Conservation (phyloP, 202 grass and related monocot genomes). For the Cymbopogon flexuosus region DNA sequence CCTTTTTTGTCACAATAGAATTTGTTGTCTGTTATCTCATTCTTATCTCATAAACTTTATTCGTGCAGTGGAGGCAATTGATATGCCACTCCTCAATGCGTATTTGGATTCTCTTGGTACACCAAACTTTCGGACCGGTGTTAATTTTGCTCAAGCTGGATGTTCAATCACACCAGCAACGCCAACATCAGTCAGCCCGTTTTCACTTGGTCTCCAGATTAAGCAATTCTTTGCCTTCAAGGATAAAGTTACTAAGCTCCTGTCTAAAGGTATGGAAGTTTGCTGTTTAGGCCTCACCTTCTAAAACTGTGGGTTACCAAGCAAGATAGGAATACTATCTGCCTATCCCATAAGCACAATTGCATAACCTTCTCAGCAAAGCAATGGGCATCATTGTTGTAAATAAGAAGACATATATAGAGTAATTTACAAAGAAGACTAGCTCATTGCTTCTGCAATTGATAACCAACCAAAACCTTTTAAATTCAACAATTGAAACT, state of each 20-base stretch:
- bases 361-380: conserved; percentile 19
- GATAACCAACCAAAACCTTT: conserved; percentile 14
- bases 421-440: background rate
- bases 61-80: conserved; percentile 74
- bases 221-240: conserved; percentile 89
- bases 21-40: background rate
- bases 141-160: conserved; percentile 92
- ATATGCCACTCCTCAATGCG: conserved; percentile 73
- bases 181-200: conserved; percentile 84
- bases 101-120: conserved; percentile 84
- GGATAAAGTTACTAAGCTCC: conserved; percentile 61
- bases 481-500: background rate
- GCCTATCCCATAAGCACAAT: background rate
- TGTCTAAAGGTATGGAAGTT: conserved; percentile 49
- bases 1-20: background rate
- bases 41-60: conserved; percentile 8
- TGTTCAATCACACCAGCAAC: conserved; percentile 91
- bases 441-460: background rate
- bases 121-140: conserved; percentile 67
- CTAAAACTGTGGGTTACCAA: conserved; percentile 12
- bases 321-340: conserved; percentile 13
- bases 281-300: background rate
- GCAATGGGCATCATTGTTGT: background rate
- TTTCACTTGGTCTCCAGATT: conserved; percentile 83
- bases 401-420: conserved; percentile 2